A percentile compares a stretch with the other conserved stretches of the same genome.
Conservation (phyloP, 495 filamentous ascomycete genomes). For the Penicillium riverlandense region DNA sequence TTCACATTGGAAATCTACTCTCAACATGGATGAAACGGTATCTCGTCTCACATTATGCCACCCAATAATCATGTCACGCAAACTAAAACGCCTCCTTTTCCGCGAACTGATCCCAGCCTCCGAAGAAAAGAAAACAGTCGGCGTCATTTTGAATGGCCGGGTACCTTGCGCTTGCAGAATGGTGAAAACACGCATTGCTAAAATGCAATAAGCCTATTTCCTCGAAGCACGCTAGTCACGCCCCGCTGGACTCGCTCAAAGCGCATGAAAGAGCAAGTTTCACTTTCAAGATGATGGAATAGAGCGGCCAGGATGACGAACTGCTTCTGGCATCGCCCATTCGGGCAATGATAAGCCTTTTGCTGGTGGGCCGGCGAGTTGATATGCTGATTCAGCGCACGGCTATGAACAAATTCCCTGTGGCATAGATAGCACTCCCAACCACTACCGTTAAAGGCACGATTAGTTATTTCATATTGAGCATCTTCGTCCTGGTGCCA, state of each 20-base stretch:
- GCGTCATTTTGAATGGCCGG: too few relatives aligned
- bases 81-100: too few relatives aligned
- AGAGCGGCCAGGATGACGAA: conserved; percentile 41
- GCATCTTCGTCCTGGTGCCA: conserved; percentile 16
- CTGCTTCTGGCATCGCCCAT: conserved; percentile 32
- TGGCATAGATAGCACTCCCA: conserved; percentile 45
- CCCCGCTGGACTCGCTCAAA: conserved; percentile 35
- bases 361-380: conserved; percentile 35
- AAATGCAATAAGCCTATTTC: neutral
- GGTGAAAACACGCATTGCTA: too few relatives aligned
- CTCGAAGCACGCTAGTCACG: neutral
- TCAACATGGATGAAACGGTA: too few relatives aligned
- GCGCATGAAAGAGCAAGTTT: conserved; percentile 38
- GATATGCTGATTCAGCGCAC: conserved; percentile 24
- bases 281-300: conserved; percentile 52
- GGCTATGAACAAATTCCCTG: conserved; percentile 14
- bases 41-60: too few relatives aligned
- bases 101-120: too few relatives aligned
- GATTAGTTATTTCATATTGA: conserved; percentile 11
- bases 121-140: too few relatives aligned
- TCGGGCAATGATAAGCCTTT: conserved; percentile 48
- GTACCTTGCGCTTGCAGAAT: too few relatives aligned
- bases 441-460: conserved; percentile 27
- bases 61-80: too few relatives aligned
- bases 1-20: too few relatives aligned